A percentile compares a stretch with the other conserved stretches of the same genome.
Conservation (phyloP, 1,284 basidiomycete species). For the Pisolithus thermaeus region DNA sequence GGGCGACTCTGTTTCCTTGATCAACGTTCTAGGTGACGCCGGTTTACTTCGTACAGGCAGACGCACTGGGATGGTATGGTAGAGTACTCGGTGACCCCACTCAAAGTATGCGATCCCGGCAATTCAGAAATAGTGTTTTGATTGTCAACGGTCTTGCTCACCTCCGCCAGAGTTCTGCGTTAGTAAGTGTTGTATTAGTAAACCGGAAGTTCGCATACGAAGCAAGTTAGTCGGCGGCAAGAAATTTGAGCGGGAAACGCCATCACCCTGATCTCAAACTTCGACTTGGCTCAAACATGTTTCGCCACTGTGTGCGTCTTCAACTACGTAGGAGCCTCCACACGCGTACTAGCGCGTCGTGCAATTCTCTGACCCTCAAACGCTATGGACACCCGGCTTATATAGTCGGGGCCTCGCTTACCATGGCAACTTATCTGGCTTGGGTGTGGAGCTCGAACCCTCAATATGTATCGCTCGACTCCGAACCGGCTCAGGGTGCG, state of each 20-base stretch:
- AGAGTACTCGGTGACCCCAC: too few relatives aligned
- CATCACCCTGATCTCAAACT: not conserved
- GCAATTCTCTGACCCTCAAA: constrained; percentile 7
- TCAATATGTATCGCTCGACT: constrained; percentile 23
- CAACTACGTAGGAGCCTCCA: constrained; percentile 25
- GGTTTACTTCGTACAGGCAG: too few relatives aligned
- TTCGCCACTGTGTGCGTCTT: constrained; percentile 31
- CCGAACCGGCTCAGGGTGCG: constrained; percentile 22
- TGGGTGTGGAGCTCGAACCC: constrained; percentile 21
- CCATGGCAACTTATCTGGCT: constrained; percentile 23
- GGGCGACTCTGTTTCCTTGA: too few relatives aligned
- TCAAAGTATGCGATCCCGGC: too few relatives aligned
- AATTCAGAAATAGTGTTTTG: too few relatives aligned
- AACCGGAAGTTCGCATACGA: not conserved
- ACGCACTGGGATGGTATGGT: too few relatives aligned
- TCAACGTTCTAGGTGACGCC: too few relatives aligned
- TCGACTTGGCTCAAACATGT: constrained; percentile 22
- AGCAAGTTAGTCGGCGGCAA: not conserved
- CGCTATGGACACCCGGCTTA: constrained; percentile 20
- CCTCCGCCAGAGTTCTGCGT: too few relatives aligned
- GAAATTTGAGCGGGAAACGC: not conserved
- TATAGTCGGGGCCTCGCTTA: constrained; percentile 22
- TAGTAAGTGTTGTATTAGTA: not conserved
- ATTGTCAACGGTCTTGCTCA: too few relatives aligned
- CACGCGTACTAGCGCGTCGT: constrained; percentile 16